These are phyloP conservation scores for Arctostaphylos glauca DNA, from an alignment of 148 eudicot genomes.

Conservation along the genomic window DNA sequence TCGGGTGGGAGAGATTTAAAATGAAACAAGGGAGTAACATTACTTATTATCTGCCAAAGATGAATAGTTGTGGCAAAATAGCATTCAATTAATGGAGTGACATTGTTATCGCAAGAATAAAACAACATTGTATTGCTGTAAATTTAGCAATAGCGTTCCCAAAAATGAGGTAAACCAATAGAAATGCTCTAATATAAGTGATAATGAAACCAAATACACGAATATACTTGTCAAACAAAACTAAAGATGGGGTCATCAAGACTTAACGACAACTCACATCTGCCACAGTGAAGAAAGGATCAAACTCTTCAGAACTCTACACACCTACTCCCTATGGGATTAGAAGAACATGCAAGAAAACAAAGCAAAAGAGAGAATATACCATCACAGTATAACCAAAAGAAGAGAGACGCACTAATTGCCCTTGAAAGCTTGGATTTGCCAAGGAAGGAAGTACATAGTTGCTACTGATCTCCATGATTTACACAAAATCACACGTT, in stretches of 20 bases:
- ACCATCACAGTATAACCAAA: slow-evolving; percentile 6
- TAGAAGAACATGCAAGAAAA: not conserved
- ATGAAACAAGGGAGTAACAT: too few relatives aligned
- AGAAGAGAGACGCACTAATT: not conserved
- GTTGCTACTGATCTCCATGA: not conserved
- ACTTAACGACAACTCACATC: not conserved
- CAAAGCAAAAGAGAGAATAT: not conserved
- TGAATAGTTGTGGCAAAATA: not conserved
- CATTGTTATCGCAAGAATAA: not conserved
- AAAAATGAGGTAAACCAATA: not conserved
- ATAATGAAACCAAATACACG: not conserved
- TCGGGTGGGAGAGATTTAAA: too few relatives aligned
- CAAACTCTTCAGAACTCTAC: not conserved
- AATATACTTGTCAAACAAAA: not conserved
- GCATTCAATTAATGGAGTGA: not conserved
- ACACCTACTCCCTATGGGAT: not conserved
- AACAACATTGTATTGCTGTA: not conserved
- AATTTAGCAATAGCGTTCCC: not conserved
- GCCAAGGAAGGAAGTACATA: not conserved
- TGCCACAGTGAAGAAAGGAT: not conserved
- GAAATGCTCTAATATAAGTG: not conserved
- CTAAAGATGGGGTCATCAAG: not conserved
- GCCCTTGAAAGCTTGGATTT: not conserved
- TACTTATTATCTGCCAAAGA: too few relatives aligned
- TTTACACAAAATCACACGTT: slow-evolving; percentile 7